Percentiles rank a stretch among this genome's conserved stretches.
These are phyloP conservation scores for Metschnikowia dekortorum DNA, from an alignment of 805 yeast genomes.

Conservation along the genomic window DNA sequence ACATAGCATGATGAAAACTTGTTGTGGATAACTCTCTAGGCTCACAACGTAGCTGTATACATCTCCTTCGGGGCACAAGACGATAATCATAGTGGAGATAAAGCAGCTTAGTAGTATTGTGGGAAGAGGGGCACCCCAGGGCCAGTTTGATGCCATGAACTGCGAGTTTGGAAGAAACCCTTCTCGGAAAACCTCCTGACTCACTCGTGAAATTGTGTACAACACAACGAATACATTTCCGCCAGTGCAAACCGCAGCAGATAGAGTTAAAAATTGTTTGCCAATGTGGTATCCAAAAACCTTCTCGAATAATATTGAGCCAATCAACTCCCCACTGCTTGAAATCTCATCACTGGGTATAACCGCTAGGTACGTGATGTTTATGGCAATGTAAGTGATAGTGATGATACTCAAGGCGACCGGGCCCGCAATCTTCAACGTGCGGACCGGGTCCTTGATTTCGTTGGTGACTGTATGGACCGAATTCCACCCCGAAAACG, in stretches of 20 bases:
- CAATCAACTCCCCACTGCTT: conserved; percentile 53
- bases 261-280: conserved; percentile 48
- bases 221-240: conserved; percentile 61
- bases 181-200: conserved; percentile 62
- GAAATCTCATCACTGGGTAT: conserved; percentile 51
- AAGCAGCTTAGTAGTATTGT: conserved; percentile 42
- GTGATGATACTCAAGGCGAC: conserved; percentile 45
- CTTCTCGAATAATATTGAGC: conserved; percentile 53
- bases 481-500: conserved; percentile 60
- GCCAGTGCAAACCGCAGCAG: conserved; percentile 58
- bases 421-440: conserved; percentile 61
- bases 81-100: conserved; percentile 38
- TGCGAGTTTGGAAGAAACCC: conserved; percentile 55
- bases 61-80: conserved; percentile 43
- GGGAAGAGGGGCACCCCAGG: conserved; percentile 53
- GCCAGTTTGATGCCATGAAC: conserved; percentile 52
- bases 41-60: conserved; percentile 49
- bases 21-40: conserved; percentile 49
- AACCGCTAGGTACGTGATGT: conserved; percentile 52
- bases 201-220: conserved; percentile 56
- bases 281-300: conserved; percentile 53
- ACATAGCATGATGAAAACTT: conserved; percentile 46
- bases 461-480: conserved; percentile 61
- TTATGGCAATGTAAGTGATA: conserved; percentile 47
- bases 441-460: conserved; percentile 52